A percentile compares a stretch with the other conserved stretches of the same genome.
Conservation (phyloP, 1,284 basidiomycete genomes). For the Salmacisia buchloeana region DNA sequence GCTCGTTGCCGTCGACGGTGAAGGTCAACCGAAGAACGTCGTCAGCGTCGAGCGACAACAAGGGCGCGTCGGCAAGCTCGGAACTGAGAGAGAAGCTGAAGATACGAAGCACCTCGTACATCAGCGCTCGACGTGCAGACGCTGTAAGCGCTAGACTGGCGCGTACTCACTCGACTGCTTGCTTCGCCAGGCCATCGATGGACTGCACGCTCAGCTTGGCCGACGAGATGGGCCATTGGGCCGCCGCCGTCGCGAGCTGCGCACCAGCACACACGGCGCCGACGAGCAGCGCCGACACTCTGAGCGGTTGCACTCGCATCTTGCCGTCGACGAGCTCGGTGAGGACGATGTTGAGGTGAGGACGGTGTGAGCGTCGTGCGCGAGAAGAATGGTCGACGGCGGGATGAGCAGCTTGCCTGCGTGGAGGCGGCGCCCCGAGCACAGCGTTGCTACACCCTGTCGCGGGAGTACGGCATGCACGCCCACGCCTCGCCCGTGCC, state of each 20-base stretch:
- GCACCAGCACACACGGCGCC: background rate
- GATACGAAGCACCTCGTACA: background rate
- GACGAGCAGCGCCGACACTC: background rate
- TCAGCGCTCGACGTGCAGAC: background rate
- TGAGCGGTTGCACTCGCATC: background rate
- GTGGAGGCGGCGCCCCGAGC: no score
- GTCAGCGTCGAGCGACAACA: constrained; percentile 22
- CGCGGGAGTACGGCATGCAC: no score
- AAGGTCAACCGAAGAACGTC: constrained; percentile 30
- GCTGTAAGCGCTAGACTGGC: background rate
- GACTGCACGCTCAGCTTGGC: constrained; percentile 7
- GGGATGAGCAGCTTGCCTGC: no score
- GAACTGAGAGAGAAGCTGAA: constrained; percentile 2
- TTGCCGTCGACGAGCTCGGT: background rate
- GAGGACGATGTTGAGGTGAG: no score
- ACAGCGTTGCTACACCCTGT: no score
- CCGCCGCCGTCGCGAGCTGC: background rate
- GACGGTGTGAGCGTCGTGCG: no score
- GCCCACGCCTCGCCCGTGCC: no score
- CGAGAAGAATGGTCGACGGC: no score
- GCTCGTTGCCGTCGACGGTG: constrained; percentile 21
- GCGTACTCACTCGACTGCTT: background rate
- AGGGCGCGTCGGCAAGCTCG: background rate
- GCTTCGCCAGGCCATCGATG: constrained; percentile 5
- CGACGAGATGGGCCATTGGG: constrained; percentile 1